A percentile compares a stretch with the other conserved stretches of the same genome.
These are phyloP conservation scores for Trichoderma semiorbis DNA, from an alignment of 2,329 filamentous ascomycete genomes.

Conservation along the genomic window DNA sequence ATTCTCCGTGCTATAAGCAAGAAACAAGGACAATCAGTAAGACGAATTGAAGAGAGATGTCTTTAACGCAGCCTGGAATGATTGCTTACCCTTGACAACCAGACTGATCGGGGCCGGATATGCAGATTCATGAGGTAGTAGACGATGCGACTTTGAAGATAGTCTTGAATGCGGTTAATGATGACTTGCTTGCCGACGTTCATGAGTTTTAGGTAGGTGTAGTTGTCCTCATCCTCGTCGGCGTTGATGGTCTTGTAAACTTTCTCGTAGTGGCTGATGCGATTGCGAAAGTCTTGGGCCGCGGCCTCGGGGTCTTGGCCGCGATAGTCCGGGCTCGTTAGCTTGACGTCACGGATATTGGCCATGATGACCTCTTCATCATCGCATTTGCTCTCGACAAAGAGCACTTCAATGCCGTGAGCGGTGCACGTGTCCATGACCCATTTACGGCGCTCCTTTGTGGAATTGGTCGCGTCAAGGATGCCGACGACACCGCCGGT, in stretches of 20 bases:
- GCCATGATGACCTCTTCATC: slow-evolving; percentile 95
- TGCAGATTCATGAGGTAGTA: slow-evolving; percentile 99
- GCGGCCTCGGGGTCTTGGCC: slow-evolving; percentile 92
- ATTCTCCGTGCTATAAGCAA: slow-evolving; percentile 76
- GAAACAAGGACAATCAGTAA: neutral
- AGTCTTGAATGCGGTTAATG: slow-evolving; percentile 96
- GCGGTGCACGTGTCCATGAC: slow-evolving; percentile 75
- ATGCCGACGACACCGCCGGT: slow-evolving; percentile 83
- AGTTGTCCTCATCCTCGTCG: slow-evolving; percentile 70
- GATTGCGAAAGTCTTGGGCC: slow-evolving; percentile 85
- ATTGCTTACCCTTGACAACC: slow-evolving; percentile 78
- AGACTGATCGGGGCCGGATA: slow-evolving; percentile 93
- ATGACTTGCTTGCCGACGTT: slow-evolving; percentile 94
- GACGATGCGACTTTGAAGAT: slow-evolving; percentile 90
- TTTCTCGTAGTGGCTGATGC: slow-evolving; percentile 96
- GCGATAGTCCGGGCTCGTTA: slow-evolving; percentile 88
- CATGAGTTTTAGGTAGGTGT: slow-evolving; percentile 97
- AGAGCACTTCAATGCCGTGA: slow-evolving; percentile 83
- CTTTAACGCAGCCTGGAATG: neutral
- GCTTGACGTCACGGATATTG: slow-evolving; percentile 97
- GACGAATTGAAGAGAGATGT: no score
- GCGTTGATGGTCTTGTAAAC: slow-evolving; percentile 92
- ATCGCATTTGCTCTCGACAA: slow-evolving; percentile 96
- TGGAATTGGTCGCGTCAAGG: slow-evolving; percentile 94
- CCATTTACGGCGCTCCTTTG: slow-evolving; percentile 85